Percentiles rank a stretch among this genome's conserved stretches.
Evolutionary conservation across 2,329 filamentous ascomycete species (phyloP).

Genomic region (Epichloe coenophiala): DNA sequence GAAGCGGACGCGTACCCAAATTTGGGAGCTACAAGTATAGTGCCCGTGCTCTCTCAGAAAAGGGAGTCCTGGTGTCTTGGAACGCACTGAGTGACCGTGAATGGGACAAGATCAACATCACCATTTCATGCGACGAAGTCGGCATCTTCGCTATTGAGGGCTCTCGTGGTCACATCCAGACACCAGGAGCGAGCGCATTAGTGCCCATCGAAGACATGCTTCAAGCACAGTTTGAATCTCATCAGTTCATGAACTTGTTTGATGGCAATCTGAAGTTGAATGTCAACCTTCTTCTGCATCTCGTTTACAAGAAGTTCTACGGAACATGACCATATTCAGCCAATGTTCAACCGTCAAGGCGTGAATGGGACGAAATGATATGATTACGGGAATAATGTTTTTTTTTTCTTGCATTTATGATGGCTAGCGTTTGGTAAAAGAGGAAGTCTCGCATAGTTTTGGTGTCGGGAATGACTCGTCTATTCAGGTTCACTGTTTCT

Average conservation of each 20-base stretch:
- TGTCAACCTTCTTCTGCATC: constrained; percentile 89
- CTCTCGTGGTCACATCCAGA: constrained; percentile 82
- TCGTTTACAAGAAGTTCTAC: constrained; percentile 99
- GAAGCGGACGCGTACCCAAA: constrained; percentile 84
- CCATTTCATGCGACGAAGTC: constrained; percentile 86
- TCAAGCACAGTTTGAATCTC: constrained; percentile 93
- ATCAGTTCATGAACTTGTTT: constrained; percentile 92
- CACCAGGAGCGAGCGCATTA: constrained; percentile 80
- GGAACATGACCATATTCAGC: constrained; percentile 30
- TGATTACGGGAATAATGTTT: not conserved
- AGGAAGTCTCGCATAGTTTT: constrained; percentile 1
- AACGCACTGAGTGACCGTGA: constrained; percentile 67
- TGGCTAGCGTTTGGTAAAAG: not conserved
- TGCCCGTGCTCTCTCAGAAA: constrained; percentile 75
- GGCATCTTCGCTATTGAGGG: constrained; percentile 90
- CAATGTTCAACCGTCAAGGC: not conserved
- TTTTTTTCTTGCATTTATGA: not conserved
- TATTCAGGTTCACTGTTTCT: not conserved
- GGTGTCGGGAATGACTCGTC: constrained; percentile 1
- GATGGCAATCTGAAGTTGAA: constrained; percentile 77
- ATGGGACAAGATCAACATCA: constrained; percentile 87
- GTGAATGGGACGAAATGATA: not conserved
- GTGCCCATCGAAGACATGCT: constrained; percentile 86
- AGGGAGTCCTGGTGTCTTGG: constrained; percentile 91
- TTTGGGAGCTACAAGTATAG: constrained; percentile 98